Evolutionary conservation across 192 early-diverging fungal species (phyloP), one percentile per base, ranked within the genome.

Genomic region (Backusella westeae): DNA sequence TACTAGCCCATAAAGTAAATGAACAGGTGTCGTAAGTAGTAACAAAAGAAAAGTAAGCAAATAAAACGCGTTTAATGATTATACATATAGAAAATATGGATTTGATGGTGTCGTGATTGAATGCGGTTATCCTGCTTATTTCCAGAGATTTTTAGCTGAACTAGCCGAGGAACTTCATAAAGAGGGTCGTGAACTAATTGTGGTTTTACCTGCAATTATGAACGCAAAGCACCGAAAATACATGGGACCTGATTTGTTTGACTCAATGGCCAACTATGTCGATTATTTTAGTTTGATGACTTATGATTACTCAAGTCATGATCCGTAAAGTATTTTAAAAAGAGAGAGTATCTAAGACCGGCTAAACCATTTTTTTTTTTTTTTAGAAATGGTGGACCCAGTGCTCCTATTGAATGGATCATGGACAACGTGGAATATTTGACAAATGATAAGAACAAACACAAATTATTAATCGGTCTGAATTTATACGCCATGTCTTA

Each of bases 251-350:
- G 76, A 73, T 21, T 56, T 63, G 36, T 78, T 79, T 71, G 69
- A 42, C 0, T 17, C 67, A 42, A 46, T 84, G 39, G 36, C 72
- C 32, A 44, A 72, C 9, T 75, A 70, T 69, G 66, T 81, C 10
- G 83, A 84, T 68, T 23, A 69, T 49, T 81, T 84, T 34, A 82
- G 77, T 67, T 26, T 84, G 14, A 84, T 84, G 83, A 77, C 72
- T 34, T 81, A 84, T 79, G 83, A 84, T 71, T 84, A 75, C 74
- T 81, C 80, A 0, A 73, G 71, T 41, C 34, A 65, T 32, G 44
- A 70, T 35, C 36, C 49, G 73, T 79, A 73, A 66, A 65, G 42
- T 9, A 26, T 10, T 26, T 19, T 42, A 23, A 69, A 39, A 3
- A 69, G 17, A 34, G 38, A 69, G 21, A 68, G 38, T 32, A 39